Evolutionary conservation across 805 yeast species (phyloP).

Genomic region (Candida sakaeoensis): DNA sequence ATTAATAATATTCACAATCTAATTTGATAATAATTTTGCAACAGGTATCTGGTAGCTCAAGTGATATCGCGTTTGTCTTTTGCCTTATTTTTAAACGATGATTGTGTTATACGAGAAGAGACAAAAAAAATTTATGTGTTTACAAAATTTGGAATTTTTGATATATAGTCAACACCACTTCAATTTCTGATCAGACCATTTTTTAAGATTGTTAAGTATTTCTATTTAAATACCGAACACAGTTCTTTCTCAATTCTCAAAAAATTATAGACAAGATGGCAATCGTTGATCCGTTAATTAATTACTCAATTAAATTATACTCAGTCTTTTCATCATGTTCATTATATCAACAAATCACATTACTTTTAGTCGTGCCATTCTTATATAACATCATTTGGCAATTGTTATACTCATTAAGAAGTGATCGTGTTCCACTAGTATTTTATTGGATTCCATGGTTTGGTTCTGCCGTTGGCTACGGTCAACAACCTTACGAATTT

Average conservation of each 20-base stretch:
- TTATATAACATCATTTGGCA: constrained; percentile 66
- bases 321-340: constrained; percentile 22
- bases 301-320: constrained; percentile 6
- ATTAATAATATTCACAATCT: too few species aligned
- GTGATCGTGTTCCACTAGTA: constrained; percentile 84
- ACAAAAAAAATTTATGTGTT: too few species aligned
- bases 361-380: constrained; percentile 52
- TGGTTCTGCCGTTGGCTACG: constrained; percentile 86
- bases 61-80: too few species aligned
- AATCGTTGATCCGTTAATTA: constrained; percentile 16
- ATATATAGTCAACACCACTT: too few species aligned
- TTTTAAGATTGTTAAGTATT: too few species aligned
- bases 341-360: constrained; percentile 23
- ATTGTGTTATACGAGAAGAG: too few species aligned
- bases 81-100: too few species aligned
- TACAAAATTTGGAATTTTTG: too few species aligned
- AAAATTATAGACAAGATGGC: constrained; percentile 17
- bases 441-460: constrained; percentile 94
- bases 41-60: too few species aligned
- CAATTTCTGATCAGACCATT: too few species aligned
- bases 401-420: constrained; percentile 63
- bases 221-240: neutral
- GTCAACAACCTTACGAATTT: constrained; percentile 91
- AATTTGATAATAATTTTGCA: too few species aligned
- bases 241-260: neutral